phyloP scores from a whole-genome alignment of 2,329 filamentous ascomycete species.

The Fusarium stilboides region DNA sequence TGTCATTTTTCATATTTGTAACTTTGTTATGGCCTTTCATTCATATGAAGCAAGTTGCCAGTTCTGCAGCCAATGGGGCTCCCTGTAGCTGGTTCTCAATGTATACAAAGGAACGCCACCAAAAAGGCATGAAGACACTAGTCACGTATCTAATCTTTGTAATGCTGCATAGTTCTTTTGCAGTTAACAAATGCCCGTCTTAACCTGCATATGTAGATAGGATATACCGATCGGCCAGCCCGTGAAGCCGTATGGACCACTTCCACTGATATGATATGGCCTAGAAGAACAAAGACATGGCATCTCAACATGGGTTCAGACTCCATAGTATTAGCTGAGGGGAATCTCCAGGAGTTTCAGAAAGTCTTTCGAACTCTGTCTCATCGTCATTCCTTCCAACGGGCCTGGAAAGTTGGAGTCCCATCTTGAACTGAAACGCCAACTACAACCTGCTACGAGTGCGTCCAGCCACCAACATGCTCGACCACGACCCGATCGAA shows the following conservation, averaged over 20 bases:
- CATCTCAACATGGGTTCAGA: not conserved
- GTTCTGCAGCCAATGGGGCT: not conserved
- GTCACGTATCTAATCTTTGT: not conserved
- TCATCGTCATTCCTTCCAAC: rapidly evolving
- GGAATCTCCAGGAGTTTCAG: not conserved
- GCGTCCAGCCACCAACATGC: constrained; percentile 19
- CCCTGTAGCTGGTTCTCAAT: too few species aligned
- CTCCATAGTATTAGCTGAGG: not conserved
- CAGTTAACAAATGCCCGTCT: too few species aligned
- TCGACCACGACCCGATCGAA: constrained; percentile 14
- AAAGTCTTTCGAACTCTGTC: rapidly evolving
- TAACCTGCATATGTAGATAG: not conserved
- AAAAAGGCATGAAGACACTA: not conserved
- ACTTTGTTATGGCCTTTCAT: not conserved
- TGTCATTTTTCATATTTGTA: constrained; percentile 11
- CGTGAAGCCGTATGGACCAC: too few species aligned
- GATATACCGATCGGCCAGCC: not conserved
- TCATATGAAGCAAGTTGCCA: rapidly evolving
- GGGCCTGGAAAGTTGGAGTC: not conserved
- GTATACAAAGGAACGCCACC: constrained; percentile 13
- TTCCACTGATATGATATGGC: too few species aligned
- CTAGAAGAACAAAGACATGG: constrained; percentile 1
- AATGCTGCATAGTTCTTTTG: not conserved
- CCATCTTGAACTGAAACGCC: not conserved
- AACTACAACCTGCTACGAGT: not conserved